Base-by-base conservation (phyloP, 192 early-diverging fungal species). In the Paraglomus brasilianum region DNA sequence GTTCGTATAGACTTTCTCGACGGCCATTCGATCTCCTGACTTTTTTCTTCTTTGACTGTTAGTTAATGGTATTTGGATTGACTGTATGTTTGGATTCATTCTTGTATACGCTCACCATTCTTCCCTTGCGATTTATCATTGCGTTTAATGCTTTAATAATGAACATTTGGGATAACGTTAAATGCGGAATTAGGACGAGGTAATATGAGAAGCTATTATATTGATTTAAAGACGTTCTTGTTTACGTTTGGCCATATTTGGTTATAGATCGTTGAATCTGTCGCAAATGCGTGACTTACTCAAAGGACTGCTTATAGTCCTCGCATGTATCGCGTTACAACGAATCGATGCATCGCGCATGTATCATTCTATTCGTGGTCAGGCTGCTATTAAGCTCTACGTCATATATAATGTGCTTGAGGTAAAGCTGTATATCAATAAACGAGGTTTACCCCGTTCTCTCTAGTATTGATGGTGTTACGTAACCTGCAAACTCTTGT, bases 351-450 rank as follows among this genome's bases (percentile, higher is more conserved):
- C 94, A 1, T 91, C 93, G 15, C 80, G 87, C 71, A 80, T 97
- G 62, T 99, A 99, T 82, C 95, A 98, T 78, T 86, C 88, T 45
- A 92, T 99, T 39, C 89, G 97, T 22, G 97, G 95, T 8, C 97
- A 99, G 77, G 87, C 92, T 56, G 88, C 90, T 15, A 90, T 99
- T 72, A 99, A 99, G 77, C 85, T 99, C 40, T 98, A 98, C 59
- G 93, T 98, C 52, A 97, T 99, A 42, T 98, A 95, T 72, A 97
- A 96, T 72, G 85, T 90, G 38, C 81, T 99, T 50, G 97, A 99
- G 76, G 90, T 95, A 42, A n/a, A 39, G 17, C 71, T 8, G 4
- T 49, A 13, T 21, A 14, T 36, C 38, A 38, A 19, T 30, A n/a
- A 57, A 57, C 13, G 19, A 57, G 55, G 13, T 57, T 38, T 50